Evolutionary conservation across 208 protist genomes (phyloP), one percentile per base, ranked within the genome.

Genomic region (Angomonas ambiguus): DNA sequence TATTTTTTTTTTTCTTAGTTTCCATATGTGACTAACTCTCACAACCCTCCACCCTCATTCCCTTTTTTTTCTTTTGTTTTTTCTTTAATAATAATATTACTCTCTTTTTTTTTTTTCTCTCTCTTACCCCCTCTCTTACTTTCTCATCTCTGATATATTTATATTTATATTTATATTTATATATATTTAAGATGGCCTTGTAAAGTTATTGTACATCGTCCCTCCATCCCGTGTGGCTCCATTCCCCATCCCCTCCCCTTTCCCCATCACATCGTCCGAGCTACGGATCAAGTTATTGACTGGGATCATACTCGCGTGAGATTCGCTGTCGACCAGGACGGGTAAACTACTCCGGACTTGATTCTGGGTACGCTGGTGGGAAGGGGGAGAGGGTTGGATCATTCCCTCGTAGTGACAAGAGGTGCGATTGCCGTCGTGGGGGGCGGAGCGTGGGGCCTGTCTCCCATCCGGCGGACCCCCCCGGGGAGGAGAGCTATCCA

Each of bases 161-260:
- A 33, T 31, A 20, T 67, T 67, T 51, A 6, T 69, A 65, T 69
- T 25, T 67, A 41, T 69, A 48, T 69, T 64, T 67, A 41, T 67
- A 60, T 32, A 33, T 58, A n/a, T 51, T 51, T 18, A 53, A 27
- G 18, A 57, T 31, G 32, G 35, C 8, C 34, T n/a, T 42, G 34
- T 30, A 25, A 58, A 53, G 4, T 65, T 56, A 58, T 56, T 18
- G 45, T 51, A 56, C 22, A 61, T 45, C 16, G 38, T 45, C 11
- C 38, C 38, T n/a, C 16, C 16, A 45, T 16, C 38, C 11, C 16
- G 8, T 45, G 8, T 16, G 11, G 8, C 16, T 45, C 11, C 16
- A n/a, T 45, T 45, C 8, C 38, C 38, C 38, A 45, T 45, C 11
- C 38, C 16, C 8, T 8, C 8, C 38, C 38, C 38, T 16, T 45